Percentiles rank a stretch among this genome's conserved stretches.
Evolutionary conservation across 1,284 basidiomycete genomes (phyloP).

Genomic region (Cryptococcus depauperatus): DNA sequence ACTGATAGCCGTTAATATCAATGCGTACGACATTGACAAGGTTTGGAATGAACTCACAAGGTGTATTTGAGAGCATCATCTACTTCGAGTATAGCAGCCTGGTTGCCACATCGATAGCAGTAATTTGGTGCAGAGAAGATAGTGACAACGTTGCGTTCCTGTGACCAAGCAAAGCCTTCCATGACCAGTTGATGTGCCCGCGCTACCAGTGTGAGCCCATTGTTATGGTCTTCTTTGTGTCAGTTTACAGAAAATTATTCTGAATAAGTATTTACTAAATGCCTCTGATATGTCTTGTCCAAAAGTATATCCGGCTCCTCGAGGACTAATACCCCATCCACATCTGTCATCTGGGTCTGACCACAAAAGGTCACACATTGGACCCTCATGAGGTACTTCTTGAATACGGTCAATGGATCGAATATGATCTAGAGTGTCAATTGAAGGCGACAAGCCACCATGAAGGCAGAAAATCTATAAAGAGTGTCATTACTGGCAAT

Average conservation of each 20-base stretch:
- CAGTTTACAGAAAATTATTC: too few species aligned
- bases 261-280: conserved; percentile 49
- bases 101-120: conserved; percentile 99
- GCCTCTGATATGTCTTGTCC: conserved; percentile 85
- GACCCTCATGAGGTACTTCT: conserved; percentile 97
- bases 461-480: conserved; percentile 95
- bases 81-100: conserved; percentile 99
- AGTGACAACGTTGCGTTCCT: conserved; percentile 99
- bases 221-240: conserved; percentile 77
- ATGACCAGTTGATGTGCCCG: conserved; percentile 96
- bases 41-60: conserved; percentile 37
- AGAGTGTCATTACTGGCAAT: background rate
- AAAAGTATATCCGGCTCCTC: conserved; percentile 98
- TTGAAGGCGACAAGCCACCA: conserved; percentile 95
- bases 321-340: conserved; percentile 98
- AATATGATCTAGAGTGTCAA: conserved; percentile 98
- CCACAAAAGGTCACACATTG: conserved; percentile 99
- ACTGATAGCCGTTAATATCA: conserved; percentile 48
- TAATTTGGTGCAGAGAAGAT: conserved; percentile 99
- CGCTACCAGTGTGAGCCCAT: conserved; percentile 91
- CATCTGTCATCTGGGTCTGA: conserved; percentile 98
- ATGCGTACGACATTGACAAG: conserved; percentile 3
- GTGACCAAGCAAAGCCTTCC: conserved; percentile 92
- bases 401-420: conserved; percentile 97
- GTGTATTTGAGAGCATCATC: conserved; percentile 63